phyloP scores from a whole-genome alignment of 163 green algal species.

The Scenedesmus sp. region DNA sequence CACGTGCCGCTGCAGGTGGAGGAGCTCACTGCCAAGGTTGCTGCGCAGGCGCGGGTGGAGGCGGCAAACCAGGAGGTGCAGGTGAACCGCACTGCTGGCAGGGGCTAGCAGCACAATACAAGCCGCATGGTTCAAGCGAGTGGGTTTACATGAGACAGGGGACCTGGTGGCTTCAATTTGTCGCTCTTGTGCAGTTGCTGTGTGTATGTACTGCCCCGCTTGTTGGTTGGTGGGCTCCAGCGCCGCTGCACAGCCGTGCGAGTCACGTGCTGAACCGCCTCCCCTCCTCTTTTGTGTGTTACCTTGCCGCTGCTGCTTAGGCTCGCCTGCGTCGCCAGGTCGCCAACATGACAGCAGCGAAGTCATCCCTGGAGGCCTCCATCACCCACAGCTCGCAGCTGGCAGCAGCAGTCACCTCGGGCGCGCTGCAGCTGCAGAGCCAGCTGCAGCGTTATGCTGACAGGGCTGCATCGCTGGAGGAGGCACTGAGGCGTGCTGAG shows the following conservation, averaged over 20 bases:
- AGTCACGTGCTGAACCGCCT: not conserved
- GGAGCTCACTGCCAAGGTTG: slow-evolving; percentile 18
- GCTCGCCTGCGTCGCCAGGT: slow-evolving; percentile 1
- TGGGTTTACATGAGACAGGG: too few species aligned
- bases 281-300: too few species aligned
- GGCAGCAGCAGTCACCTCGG: not conserved
- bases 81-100: not conserved
- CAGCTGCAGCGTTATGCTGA: slow-evolving; percentile 22
- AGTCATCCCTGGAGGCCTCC: not conserved
- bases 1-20: slow-evolving; percentile 23
- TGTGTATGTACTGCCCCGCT: not conserved
- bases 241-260: not conserved
- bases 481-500: not conserved
- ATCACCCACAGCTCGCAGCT: not conserved
- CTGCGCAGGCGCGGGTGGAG: slow-evolving; percentile 16
- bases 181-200: too few species aligned
- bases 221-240: not conserved
- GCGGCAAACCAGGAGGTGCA: not conserved
- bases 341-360: not conserved
- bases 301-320: not conserved
- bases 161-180: too few species aligned
- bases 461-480: not conserved
- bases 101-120: not conserved
- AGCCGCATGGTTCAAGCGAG: not conserved
- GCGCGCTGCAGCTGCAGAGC: not conserved